Base-by-base conservation (phyloP, 805 yeast species). In the Candida golubevii region DNA sequence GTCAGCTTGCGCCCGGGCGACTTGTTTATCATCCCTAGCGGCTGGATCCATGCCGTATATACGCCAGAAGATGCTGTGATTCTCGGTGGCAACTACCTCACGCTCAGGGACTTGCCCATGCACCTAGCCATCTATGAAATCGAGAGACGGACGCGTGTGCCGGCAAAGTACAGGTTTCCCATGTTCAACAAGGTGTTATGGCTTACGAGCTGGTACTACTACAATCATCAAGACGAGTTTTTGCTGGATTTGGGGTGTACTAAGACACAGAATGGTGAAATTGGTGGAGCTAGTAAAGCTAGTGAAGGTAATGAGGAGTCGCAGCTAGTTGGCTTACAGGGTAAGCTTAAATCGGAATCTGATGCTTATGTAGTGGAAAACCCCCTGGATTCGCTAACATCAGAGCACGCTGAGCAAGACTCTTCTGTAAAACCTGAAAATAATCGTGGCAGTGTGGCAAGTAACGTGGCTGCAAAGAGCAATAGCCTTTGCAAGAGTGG, bases 11-110 rank as follows among this genome's bases (percentile, higher is more conserved):
- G 51, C 0, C 64, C 78, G 1, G 95, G 95, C 1, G 96, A 89
- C 56, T 71, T 88, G 26, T 74, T 89, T 63, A 71, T 88, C 11
- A 82, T 89, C 14, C 97, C 97, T 3, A 81, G 93, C 35, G 96
- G 96, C 0, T 89, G 96, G 95, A 88, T 89, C 39, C 97, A 89
- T 62, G 82, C 93, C 0, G 97, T 89, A 0, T 80, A 80, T 56
- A 88, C 97, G 0, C 91, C 95, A 0, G 66, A 68, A 12, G 96
- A 89, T 58, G 78, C 95, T 0, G 65, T 88, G 2, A 88, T 89
- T 3, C 77, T 89, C 44, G 97, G 97, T 2, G 97, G 97, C 0
- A 89, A 89, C 60, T 89, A 83, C 59, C 66, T 89, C 26, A 87
- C 95, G 0, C 58, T 80, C 34, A 64, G 78, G 43, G 82, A 83